Evolutionary conservation across 1,139 yeast genomes (phyloP), one percentile per base, ranked within the genome.

Genomic region (Taiozyma sp.): DNA sequence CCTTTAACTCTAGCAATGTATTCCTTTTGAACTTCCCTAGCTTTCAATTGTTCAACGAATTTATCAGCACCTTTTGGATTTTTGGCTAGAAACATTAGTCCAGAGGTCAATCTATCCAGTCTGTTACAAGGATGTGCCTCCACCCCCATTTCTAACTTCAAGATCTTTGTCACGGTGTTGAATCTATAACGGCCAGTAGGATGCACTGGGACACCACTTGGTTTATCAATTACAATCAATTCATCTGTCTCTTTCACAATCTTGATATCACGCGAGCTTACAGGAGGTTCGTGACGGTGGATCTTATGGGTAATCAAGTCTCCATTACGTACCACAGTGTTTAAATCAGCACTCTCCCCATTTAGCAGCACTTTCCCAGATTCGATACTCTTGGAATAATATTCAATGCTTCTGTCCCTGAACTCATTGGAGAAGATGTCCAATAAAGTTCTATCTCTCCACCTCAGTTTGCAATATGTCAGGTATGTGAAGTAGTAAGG

Each of bases 171-270:
- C 16, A 91, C 80, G 1, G 97, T 82, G 65, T 93, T 93, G 68
- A 80, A 89, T 53, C 96, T 73, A 68, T 84, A 93, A 52, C 98
- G 73, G 0, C 99, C 99, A 0, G 98, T 87, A 1, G 99, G 99
- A 66, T 93, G 99, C 1, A 86, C 97, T 0, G 99, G 98, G 4
- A 93, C 80, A 0, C 99, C 97, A 4, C 95, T 80, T 0, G 99
- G 99, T 60, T 93, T 93, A 66, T 93, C 96, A 30, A 95, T 86
- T 1, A 88, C 97, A 8, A 93, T 75, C 35, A 90, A 68, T 48
- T 87, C 80, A 6, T 52, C 56, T 11, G 56, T 46, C 22, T 58
- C 56, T 26, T 51, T 49, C 13, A 59, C 49, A 16, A 57, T 52
- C 6, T 57, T 52, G 21, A 59, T 54, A 3, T 39, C 26, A 50